Base-by-base conservation (phyloP, 805 yeast species). In the Metschnikowia baotianmanensis region DNA sequence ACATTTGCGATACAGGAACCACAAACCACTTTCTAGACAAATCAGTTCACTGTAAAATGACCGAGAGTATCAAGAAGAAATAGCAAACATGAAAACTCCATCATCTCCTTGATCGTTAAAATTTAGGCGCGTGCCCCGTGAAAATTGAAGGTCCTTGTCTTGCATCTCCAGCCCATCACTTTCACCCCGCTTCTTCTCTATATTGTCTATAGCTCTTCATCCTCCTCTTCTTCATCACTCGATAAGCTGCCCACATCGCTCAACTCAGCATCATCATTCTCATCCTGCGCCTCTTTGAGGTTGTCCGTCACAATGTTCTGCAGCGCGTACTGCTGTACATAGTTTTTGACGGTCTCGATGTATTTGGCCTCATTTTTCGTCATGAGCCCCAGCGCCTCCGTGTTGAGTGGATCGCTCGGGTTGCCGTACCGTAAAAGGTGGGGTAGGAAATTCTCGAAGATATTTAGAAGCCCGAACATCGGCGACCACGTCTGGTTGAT, bases 401-500 rank as follows among this genome's bases (percentile, higher is more conserved):
- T 82, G 56, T 91, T 91, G 47, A 91, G 72, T 1, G 99, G 99
- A 61, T 91, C 99, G 11, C 91, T 72, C 1, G 98, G 91, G 57
- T 91, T 91, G 15, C 98, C 97, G 57, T 91, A 93, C 40, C 90
- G 77, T 47, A 91, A 69, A 43, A 91, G 67, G 54, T 95, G 98
- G 6, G 99, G 99, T 45, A 91, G 67, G 67, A 91, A 93, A 58
- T 87, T 83, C 56, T 91, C 98, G 59, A 93, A 87, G 19, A 91
- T 86, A 59, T 93, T 93, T 50, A 82, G 71, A 50, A 93, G 75
- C 40, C 93, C 97, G 69, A 89, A 91, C 88, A 91, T 86, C 2
- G 99, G 98, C 30, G 95, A 86, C 99, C 99, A 91, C 0, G 98
- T 88, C 58, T 91, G 96, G 61, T 91, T 91, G 48, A 91, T 90